phyloP scores from a whole-genome alignment of 129 eudicot species.

The Sambucus nigra region DNA sequence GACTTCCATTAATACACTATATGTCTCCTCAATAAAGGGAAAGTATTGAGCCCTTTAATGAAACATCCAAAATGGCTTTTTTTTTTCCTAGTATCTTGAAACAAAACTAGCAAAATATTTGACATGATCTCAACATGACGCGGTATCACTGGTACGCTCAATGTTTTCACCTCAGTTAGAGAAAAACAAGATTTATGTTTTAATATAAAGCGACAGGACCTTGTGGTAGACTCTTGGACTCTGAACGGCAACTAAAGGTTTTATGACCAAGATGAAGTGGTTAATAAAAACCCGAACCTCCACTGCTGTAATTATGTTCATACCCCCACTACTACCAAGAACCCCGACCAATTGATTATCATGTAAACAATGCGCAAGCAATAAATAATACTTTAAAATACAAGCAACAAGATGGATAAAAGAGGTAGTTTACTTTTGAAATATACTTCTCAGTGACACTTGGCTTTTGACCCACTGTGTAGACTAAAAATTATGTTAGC shows the following conservation, averaged over 20 bases:
- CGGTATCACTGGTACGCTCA: no score
- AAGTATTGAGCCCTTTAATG: background rate
- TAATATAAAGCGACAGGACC: conserved; percentile 31
- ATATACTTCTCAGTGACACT: background rate
- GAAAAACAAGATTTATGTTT: background rate
- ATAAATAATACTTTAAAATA: no score
- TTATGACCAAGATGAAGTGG: conserved; percentile 76
- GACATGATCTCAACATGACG: no score
- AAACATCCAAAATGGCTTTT: no score
- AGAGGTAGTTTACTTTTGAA: background rate
- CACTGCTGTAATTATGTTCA: conserved; percentile 79
- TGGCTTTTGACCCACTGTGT: no score
- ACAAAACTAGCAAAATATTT: no score
- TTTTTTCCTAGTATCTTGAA: no score
- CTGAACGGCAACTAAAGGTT: conserved; percentile 66
- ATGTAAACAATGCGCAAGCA: conserved; percentile 17
- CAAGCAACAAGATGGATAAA: background rate
- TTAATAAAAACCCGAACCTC: conserved; percentile 79
- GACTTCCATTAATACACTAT: background rate
- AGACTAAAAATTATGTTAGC: no score
- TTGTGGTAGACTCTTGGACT: conserved; percentile 85
- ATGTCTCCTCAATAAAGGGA: background rate
- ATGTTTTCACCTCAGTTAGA: background rate
- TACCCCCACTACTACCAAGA: conserved; percentile 89
- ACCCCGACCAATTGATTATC: conserved; percentile 87